Conservation (phyloP, 169 alveolate species). For the Babesia bigemina region DNA sequence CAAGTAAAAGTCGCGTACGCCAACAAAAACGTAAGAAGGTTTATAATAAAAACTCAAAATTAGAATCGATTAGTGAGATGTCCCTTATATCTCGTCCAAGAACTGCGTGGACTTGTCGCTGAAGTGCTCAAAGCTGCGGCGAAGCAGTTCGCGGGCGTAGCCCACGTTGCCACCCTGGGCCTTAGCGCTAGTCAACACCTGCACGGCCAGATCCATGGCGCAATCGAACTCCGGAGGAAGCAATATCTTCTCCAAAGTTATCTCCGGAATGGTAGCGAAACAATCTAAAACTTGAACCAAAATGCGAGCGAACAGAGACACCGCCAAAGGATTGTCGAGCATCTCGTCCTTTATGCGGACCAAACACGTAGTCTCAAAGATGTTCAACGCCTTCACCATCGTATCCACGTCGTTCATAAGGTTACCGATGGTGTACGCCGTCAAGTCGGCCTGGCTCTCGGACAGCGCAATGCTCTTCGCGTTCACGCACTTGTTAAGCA, state of each 20-base stretch:
- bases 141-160: constrained; percentile 7
- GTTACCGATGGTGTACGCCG: constrained; percentile 2
- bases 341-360: constrained; percentile 54
- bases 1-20: no score
- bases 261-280: constrained; percentile 9
- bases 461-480: constrained; percentile 10
- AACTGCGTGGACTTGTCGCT: neutral
- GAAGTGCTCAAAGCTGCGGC: constrained; percentile 5
- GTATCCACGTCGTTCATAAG: neutral
- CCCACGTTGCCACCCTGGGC: neutral
- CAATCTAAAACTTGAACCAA: constrained; percentile 7
- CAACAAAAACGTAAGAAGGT: no score
- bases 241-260: constrained; percentile 29
- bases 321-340: constrained; percentile 46
- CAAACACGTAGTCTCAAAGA: constrained; percentile 19
- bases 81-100: neutral
- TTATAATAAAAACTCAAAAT: no score
- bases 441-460: constrained; percentile 16
- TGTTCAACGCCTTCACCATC: neutral
- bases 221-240: constrained; percentile 29
- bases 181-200: constrained; percentile 13
- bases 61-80: no score
- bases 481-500: constrained; percentile 23
- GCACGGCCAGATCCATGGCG: constrained; percentile 29
- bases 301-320: constrained; percentile 20